Evolutionary conservation across 225 moss, liverwort and hornwort genomes (phyloP).

Genomic region (Marchantia polymorpha): DNA sequence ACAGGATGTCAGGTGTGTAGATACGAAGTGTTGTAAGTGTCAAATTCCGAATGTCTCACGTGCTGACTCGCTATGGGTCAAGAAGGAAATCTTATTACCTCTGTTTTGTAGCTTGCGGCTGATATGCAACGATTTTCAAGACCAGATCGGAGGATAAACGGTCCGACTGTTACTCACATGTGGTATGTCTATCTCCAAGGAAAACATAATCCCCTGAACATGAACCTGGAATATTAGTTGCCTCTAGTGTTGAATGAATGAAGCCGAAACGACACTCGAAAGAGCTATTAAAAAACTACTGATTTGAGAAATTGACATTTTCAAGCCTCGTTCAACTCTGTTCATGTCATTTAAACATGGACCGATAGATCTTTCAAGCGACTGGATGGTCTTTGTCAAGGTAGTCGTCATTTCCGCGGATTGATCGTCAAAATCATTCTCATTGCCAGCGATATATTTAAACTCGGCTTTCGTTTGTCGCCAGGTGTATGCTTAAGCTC

Average conservation of each 20-base stretch:
- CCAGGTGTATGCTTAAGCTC: constrained; percentile 93
- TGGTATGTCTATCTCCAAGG: constrained; percentile 56
- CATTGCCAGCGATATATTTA: too few relatives aligned
- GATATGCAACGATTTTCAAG: constrained; percentile 96
- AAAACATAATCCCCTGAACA: not conserved
- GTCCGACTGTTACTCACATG: constrained; percentile 99
- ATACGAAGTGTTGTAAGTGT: not conserved
- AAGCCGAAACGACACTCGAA: not conserved
- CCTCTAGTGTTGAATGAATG: not conserved
- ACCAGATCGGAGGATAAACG: constrained; percentile 84
- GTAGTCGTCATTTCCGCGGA: too few relatives aligned
- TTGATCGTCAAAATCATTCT: too few relatives aligned
- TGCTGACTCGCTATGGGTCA: too few relatives aligned
- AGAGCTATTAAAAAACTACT: not conserved
- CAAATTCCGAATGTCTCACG: not conserved
- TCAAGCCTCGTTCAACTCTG: too few relatives aligned
- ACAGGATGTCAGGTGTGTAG: not conserved
- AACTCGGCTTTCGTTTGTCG: not conserved
- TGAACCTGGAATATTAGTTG: not conserved
- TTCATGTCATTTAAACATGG: too few relatives aligned
- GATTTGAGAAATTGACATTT: too few relatives aligned
- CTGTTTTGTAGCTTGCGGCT: constrained; percentile 66
- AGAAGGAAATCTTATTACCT: not conserved
- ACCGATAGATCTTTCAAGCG: too few relatives aligned
- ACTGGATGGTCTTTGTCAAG: too few relatives aligned